phyloP scores from a whole-genome alignment of 2,329 filamentous ascomycete species.

The Diaporthe velutina region DNA sequence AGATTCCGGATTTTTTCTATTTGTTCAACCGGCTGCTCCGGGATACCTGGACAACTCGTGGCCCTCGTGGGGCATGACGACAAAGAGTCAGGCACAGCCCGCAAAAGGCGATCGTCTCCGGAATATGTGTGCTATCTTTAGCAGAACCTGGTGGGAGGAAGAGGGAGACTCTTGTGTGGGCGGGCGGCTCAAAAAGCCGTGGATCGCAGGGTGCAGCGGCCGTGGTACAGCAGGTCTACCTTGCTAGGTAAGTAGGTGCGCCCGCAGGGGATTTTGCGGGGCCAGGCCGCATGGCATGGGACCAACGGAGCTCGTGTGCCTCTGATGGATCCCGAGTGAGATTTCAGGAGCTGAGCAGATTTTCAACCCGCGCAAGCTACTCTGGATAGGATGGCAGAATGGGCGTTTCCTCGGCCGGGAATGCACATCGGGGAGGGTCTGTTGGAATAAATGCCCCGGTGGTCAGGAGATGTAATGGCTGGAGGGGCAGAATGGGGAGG shows the following conservation, averaged over 20 bases:
- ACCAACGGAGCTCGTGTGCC: slow-evolving; percentile 18
- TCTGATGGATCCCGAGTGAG: slow-evolving; percentile 29
- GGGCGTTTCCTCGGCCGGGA: slow-evolving; percentile 3
- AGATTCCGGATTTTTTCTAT: neutral
- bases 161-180: neutral
- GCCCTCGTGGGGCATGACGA: slow-evolving; percentile 25
- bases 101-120: slow-evolving; percentile 1
- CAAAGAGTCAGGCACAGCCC: slow-evolving; percentile 8
- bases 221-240: neutral
- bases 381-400: neutral
- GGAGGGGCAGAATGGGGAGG: too few species aligned
- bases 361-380: neutral
- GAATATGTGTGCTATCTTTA: slow-evolving; percentile 20
- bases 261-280: slow-evolving; percentile 6
- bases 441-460: neutral
- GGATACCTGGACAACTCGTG: neutral
- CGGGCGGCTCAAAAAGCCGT: slow-evolving; percentile 12
- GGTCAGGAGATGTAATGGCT: slow-evolving; percentile 1
- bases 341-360: slow-evolving; percentile 31
- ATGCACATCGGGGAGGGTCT: neutral
- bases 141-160: neutral
- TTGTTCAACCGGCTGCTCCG: neutral
- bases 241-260: neutral
- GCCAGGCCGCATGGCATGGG: slow-evolving; percentile 21
- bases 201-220: slow-evolving; percentile 13